Conservation (phyloP, 2,329 filamentous ascomycete species). For the Fusarium albidum region DNA sequence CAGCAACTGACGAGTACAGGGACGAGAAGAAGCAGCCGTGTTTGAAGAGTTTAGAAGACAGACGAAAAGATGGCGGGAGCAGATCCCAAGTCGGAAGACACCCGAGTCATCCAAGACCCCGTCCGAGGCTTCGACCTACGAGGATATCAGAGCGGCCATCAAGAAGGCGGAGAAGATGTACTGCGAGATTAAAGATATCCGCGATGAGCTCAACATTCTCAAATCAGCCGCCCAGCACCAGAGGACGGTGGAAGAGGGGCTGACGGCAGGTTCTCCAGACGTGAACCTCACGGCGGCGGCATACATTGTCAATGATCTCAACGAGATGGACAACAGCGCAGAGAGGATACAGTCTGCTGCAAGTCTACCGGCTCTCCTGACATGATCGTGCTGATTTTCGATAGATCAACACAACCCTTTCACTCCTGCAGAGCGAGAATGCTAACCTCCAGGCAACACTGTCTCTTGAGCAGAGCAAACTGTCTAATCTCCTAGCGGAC, state of each 20-base stretch:
- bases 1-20: not conserved
- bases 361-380: not conserved
- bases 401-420: slow-evolving; percentile 24
- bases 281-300: not conserved
- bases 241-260: slow-evolving; percentile 5
- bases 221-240: slow-evolving; percentile 21
- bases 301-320: slow-evolving; percentile 22
- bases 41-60: not conserved
- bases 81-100: too few relatives aligned
- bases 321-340: slow-evolving; percentile 26
- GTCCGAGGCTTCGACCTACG: not conserved
- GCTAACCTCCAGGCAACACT: slow-evolving; percentile 20
- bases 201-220: slow-evolving; percentile 35
- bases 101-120: not conserved
- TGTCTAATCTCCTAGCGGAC: too few relatives aligned
- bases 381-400: too few relatives aligned
- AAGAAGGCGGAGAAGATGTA: not conserved
- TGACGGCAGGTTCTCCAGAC: not conserved
- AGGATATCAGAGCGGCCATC: slow-evolving; percentile 3
- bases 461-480: too few relatives aligned
- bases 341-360: slow-evolving; percentile 26
- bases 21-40: not conserved
- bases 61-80: too few relatives aligned
- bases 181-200: slow-evolving; percentile 35
- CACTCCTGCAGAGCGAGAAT: slow-evolving; percentile 25